Evolutionary conservation across 208 protist genomes (phyloP).

Genomic region (Leishmania amazonensis): DNA sequence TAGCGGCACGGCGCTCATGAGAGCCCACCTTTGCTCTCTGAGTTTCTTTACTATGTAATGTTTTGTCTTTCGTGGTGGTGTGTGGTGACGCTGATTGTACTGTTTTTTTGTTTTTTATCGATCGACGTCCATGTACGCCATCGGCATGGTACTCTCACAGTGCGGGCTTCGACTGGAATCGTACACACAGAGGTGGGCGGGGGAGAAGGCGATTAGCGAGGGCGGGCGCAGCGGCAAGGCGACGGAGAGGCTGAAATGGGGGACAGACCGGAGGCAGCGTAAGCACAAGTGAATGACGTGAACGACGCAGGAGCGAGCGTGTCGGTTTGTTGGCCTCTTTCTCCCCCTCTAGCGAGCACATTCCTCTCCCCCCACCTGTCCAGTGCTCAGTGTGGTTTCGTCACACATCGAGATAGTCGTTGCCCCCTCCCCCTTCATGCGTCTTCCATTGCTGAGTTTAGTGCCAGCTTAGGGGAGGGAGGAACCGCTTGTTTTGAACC

Average conservation of each 20-base stretch:
- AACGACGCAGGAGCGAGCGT: background rate
- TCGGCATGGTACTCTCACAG: background rate
- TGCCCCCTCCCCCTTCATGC: background rate
- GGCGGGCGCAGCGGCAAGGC: background rate
- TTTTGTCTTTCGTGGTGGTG: background rate
- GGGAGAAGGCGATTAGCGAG: background rate
- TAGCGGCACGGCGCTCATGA: conserved; percentile 1
- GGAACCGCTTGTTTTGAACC: background rate
- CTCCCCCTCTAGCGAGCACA: background rate
- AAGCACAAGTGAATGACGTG: background rate
- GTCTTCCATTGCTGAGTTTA: background rate
- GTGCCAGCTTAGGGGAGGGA: background rate
- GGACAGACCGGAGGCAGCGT: background rate
- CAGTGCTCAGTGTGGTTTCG: background rate
- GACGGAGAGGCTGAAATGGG: background rate
- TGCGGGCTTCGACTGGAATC: background rate
- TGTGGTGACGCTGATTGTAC: background rate
- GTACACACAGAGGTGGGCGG: background rate
- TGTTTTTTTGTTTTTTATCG: background rate
- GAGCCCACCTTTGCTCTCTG: background rate
- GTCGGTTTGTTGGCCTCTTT: background rate
- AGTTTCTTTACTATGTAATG: background rate
- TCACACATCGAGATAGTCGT: background rate
- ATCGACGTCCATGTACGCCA: background rate
- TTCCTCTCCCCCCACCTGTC: background rate